Evolutionary conservation across 2,329 filamentous ascomycete species (phyloP).

Genomic region (Epichloe glyceriae): DNA sequence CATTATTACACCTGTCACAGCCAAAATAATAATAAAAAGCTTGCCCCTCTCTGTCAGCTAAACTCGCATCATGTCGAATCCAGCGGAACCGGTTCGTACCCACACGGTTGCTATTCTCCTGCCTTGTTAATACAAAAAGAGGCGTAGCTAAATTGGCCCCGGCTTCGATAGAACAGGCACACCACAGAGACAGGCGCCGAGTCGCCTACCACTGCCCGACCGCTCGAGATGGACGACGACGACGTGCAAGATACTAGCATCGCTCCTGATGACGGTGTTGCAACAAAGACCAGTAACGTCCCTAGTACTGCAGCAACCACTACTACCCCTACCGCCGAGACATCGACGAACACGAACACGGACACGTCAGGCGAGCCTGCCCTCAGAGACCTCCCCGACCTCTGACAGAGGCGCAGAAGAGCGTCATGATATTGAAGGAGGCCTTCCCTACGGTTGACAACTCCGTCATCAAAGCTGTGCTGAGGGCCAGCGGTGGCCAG

Average conservation of each 20-base stretch:
- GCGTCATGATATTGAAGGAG: conserved; percentile 78
- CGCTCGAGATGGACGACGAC: conserved; percentile 58
- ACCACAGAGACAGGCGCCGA: conserved; percentile 36
- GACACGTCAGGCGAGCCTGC: conserved; percentile 22
- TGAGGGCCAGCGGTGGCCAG: conserved; percentile 72
- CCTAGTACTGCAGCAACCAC: conserved; percentile 10
- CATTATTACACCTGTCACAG: not conserved
- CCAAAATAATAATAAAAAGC: not conserved
- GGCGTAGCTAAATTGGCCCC: conserved; percentile 12
- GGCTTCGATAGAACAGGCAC: conserved; percentile 28
- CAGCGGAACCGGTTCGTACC: conserved; percentile 30
- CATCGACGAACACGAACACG: conserved; percentile 7
- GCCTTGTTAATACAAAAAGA: not conserved
- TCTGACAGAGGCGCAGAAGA: conserved; percentile 68
- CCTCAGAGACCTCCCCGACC: conserved; percentile 77
- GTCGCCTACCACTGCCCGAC: conserved; percentile 52
- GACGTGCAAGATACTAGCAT: conserved; percentile 50
- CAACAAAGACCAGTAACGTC: conserved; percentile 9
- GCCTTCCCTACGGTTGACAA: conserved; percentile 79
- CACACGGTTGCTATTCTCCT: conserved; percentile 3
- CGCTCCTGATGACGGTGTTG: conserved; percentile 27
- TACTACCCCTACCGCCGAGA: conserved; percentile 18
- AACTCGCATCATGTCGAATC: conserved; percentile 26
- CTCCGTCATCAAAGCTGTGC: conserved; percentile 72
- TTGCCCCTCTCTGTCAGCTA: not conserved